Evolutionary conservation across 2,329 filamentous ascomycete species (phyloP), one percentile per base, ranked within the genome.

Genomic region (Alternaria tenuissima): DNA sequence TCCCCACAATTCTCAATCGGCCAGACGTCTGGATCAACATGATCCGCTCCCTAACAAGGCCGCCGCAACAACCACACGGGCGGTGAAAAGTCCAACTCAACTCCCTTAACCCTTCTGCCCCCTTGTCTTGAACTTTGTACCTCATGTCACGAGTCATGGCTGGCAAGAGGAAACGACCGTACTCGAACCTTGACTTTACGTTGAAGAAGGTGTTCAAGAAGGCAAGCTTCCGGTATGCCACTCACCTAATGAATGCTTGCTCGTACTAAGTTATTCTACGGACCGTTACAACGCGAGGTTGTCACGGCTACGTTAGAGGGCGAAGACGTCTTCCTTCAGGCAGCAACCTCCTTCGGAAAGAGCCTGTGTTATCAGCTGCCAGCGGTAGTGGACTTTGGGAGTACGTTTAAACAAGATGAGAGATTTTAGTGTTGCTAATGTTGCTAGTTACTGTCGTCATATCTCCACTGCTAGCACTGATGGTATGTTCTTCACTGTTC

Each of bases 301-400:
- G 94, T 98, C 56, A 84, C 86, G 59, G 91, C 92, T 7, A 91
- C 92, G 3, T 84, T 97, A 8, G 87, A 91, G 57, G 91, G 92
- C 16, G 85, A 94, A 64, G 94, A 98, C 89, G 91, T 98, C 43
- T 97, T 96, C 74, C 86, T 98, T 1, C 94, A 97, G 79, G 94
- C 94, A 47, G 91, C 91, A 55, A 94, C 91, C 3, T 92, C 90
- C 9, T 97, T 97, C 77, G 94, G 94, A 42, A 97, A 97, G 79
- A 96, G 92, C 73, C 79, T 97, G 54, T 97, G 94, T 81, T 97
- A 94, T 75, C 94, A 97, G 76, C 84, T 97, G 1, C 94, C 94
- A 8, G 94, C 94, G 24, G 89, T 97, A 32, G 89, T 97, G 57
- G 91, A 94, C 71, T 88, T 89, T 77, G 94, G 94, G 66, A 93